Conservation (phyloP, 805 yeast species). For the Jamesozyma piceae region DNA sequence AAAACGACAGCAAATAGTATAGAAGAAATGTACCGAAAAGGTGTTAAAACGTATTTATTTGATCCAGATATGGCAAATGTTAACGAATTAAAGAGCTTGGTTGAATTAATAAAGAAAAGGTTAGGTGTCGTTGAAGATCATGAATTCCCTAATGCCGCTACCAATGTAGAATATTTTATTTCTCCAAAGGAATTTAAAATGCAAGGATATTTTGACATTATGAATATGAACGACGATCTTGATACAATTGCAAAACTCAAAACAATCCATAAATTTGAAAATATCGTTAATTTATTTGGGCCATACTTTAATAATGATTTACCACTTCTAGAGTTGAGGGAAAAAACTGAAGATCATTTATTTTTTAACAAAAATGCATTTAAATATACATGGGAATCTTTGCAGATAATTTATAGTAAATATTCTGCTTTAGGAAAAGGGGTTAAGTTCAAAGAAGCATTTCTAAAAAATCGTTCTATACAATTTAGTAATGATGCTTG, state of each 20-base stretch:
- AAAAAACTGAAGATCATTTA: background rate
- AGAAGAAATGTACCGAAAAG: background rate
- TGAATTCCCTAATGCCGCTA: background rate
- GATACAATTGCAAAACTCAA: background rate
- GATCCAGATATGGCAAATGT: background rate
- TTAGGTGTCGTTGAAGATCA: background rate
- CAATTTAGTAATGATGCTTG: background rate
- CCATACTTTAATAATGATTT: background rate
- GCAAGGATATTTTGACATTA: background rate
- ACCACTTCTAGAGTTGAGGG: background rate
- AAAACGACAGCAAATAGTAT: background rate
- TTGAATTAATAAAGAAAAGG: background rate
- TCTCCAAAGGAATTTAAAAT: background rate
- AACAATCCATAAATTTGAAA: background rate
- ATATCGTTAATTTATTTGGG: background rate
- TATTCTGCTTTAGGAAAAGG: background rate
- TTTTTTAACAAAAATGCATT: background rate
- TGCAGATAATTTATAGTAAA: background rate
- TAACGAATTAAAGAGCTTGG: background rate
- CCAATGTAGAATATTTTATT: background rate
- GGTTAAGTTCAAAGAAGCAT: background rate
- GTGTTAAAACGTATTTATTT: no score
- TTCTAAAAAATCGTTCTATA: constrained; percentile 1
- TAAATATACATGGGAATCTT: background rate
- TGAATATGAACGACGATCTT: background rate